phyloP scores from a whole-genome alignment of 495 filamentous ascomycete species.

The Jackrogersella multiformis region DNA sequence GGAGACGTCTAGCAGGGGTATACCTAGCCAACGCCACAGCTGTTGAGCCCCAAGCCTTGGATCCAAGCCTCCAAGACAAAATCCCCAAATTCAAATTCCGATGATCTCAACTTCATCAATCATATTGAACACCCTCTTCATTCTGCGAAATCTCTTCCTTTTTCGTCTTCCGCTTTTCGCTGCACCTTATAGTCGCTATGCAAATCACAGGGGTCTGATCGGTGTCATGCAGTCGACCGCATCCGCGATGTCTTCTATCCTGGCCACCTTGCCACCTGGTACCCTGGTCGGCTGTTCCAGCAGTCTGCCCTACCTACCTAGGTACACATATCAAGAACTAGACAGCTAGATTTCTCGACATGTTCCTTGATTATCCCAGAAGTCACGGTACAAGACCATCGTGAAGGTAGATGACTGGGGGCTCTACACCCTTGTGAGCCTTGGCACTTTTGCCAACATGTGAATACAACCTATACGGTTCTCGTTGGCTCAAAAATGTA shows the following conservation, averaged over 20 bases:
- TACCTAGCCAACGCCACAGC: slow-evolving; percentile 30
- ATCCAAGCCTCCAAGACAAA: not conserved
- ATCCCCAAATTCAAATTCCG: slow-evolving; percentile 1
- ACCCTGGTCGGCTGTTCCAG: slow-evolving; percentile 18
- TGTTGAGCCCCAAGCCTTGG: slow-evolving; percentile 16
- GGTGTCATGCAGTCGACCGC: slow-evolving; percentile 17
- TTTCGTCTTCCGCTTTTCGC: slow-evolving; percentile 22
- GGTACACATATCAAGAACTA: not conserved
- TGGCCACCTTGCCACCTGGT: slow-evolving; percentile 32
- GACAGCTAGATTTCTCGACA: not conserved
- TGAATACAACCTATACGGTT: slow-evolving; percentile 21
- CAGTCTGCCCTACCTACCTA: slow-evolving; percentile 28
- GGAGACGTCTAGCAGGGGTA: not conserved
- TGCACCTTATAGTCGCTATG: slow-evolving; percentile 12
- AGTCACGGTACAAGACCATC: slow-evolving; percentile 38
- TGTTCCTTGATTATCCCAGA: slow-evolving; percentile 32
- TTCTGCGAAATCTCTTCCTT: slow-evolving; percentile 9
- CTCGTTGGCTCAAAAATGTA: slow-evolving; percentile 1
- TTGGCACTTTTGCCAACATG: slow-evolving; percentile 35
- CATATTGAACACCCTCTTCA: slow-evolving; percentile 1
- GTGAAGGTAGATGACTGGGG: not conserved
- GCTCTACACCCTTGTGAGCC: slow-evolving; percentile 6
- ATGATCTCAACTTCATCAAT: slow-evolving; percentile 25
- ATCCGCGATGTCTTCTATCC: slow-evolving; percentile 28
- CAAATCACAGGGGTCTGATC: slow-evolving; percentile 12